Evolutionary conservation across 106 monocot species (phyloP), one percentile per base, ranked within the genome.

Genomic region (Alisma plantagoaquatica): DNA sequence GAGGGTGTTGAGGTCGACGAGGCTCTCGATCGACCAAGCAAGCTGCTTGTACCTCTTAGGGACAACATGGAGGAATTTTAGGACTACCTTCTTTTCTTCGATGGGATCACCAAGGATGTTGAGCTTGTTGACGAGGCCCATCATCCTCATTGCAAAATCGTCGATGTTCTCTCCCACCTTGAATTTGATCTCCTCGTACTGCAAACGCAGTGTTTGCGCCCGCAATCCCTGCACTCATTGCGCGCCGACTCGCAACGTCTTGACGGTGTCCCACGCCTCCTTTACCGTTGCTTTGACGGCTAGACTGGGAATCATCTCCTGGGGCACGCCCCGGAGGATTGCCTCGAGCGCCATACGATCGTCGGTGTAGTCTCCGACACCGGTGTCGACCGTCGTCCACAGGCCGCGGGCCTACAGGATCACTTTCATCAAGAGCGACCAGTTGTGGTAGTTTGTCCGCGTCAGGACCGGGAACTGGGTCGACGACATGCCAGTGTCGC

Each of bases 341-440:
- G 35, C 35, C 14, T 38, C 35, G 14, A 38, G 35, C 5, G 35
- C 35, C 35, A 14, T 14, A 77, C 14, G 86, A 86, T 38, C 35
- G 5, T 38, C 57, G n/a, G n/a, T n/a, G n/a, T n/a, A n/a, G n/a
- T n/a, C n/a, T n/a, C n/a, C n/a, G n/a, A n/a, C n/a, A n/a, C n/a
- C n/a, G n/a, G n/a, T n/a, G n/a, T n/a, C n/a, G n/a, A n/a, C n/a
- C n/a, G n/a, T n/a, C n/a, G n/a, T n/a, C n/a, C n/a, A n/a, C n/a
- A n/a, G n/a, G n/a, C n/a, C n/a, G n/a, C n/a, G n/a, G n/a, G n/a
- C n/a, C n/a, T n/a, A n/a, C n/a, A n/a, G n/a, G n/a, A n/a, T n/a
- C n/a, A n/a, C n/a, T n/a, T n/a, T n/a, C n/a, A n/a, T n/a, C n/a
- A n/a, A n/a, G n/a, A n/a, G n/a, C n/a, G n/a, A n/a, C n/a, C n/a